These are phyloP conservation scores for Candida sanyaensis DNA, from an alignment of 1,139 yeast genomes.

Conservation along the genomic window DNA sequence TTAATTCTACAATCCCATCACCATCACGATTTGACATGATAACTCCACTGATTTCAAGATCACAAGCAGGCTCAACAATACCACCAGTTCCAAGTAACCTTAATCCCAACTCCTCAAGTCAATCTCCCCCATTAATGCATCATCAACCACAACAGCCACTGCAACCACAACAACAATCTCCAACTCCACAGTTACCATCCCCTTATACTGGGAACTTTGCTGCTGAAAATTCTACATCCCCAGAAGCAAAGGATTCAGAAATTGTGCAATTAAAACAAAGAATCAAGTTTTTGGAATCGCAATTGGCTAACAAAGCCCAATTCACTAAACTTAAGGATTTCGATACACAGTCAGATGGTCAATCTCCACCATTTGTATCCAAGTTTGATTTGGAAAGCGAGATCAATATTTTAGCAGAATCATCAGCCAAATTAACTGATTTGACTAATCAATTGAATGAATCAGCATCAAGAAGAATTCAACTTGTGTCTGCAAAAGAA, in stretches of 20 bases:
- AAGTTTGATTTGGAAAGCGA: constrained; percentile 41
- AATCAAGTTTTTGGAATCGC: constrained; percentile 22
- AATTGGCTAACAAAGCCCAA: constrained; percentile 13
- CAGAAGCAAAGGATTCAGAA: constrained; percentile 13
- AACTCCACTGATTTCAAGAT: neutral
- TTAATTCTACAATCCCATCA: neutral
- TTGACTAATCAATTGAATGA: constrained; percentile 38
- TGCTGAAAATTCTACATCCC: constrained; percentile 5
- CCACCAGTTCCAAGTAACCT: constrained; percentile 10
- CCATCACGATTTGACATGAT: constrained; percentile 2
- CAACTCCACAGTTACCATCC: constrained; percentile 4
- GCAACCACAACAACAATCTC: neutral
- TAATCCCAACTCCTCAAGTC: constrained; percentile 5
- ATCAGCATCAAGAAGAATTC: constrained; percentile 41
- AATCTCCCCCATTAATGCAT: neutral
- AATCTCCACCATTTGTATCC: constrained; percentile 31
- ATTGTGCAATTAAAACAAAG: constrained; percentile 21
- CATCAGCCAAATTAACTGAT: constrained; percentile 30
- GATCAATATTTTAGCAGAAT: constrained; percentile 30
- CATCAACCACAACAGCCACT: constrained; percentile 1
- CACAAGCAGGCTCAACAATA: constrained; percentile 6
- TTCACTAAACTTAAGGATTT: constrained; percentile 1
- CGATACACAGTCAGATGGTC: constrained; percentile 14
- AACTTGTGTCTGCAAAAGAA: constrained; percentile 24
- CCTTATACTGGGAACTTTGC: neutral